phyloP scores from a whole-genome alignment of 805 yeast species.

The Tetrapisispora fleetii region DNA sequence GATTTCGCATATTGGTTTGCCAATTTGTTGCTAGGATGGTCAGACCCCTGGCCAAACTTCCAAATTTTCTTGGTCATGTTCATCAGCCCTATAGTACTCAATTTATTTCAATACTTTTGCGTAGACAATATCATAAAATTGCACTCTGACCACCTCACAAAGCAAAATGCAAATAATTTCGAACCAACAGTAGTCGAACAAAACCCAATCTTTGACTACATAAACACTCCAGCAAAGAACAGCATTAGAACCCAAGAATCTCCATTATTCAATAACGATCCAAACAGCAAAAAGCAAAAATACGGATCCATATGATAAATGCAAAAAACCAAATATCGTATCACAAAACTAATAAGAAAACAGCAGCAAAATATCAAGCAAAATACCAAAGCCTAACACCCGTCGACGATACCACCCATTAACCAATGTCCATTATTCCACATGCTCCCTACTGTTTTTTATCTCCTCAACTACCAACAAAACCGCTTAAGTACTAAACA shows the following conservation, averaged over 20 bases:
- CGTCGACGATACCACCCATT: no score
- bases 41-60: constrained; percentile 66
- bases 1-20: constrained; percentile 67
- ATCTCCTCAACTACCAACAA: no score
- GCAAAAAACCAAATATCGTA: neutral
- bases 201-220: neutral
- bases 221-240: neutral
- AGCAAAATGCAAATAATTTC: constrained; percentile 22
- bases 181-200: constrained; percentile 11
- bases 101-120: constrained; percentile 61
- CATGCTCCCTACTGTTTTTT: no score
- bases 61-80: constrained; percentile 85
- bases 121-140: constrained; percentile 66
- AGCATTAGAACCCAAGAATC: neutral
- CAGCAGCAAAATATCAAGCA: no score
- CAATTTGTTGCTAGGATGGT: constrained; percentile 69
- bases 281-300: neutral
- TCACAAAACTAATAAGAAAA: neutral
- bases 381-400: no score
- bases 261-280: neutral
- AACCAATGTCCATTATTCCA: no score
- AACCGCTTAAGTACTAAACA: no score
- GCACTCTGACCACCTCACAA: constrained; percentile 26
- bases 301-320: neutral
- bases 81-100: constrained; percentile 64